Base-by-base conservation (phyloP, 495 filamentous ascomycete species). In the Pyrenopolyporus hunteri region DNA sequence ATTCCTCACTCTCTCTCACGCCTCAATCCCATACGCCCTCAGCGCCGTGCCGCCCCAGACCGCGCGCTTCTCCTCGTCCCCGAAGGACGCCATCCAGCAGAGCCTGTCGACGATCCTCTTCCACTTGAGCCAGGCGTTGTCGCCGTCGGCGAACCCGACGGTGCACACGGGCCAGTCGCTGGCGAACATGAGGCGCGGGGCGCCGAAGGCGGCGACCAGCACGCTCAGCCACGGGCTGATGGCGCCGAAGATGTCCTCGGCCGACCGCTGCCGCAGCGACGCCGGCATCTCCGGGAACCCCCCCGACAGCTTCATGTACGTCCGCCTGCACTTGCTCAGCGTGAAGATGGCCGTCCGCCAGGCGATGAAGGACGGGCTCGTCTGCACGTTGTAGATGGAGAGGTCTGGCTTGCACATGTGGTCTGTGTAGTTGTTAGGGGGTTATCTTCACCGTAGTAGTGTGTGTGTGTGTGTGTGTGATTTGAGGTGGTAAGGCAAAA, bases 141-240 rank as follows among this genome's bases (percentile, higher is more conserved):
- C 71, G 25, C 83, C 85, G 2, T 86, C 84, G 2, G n/a, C n/a
- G n/a, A n/a, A n/a, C n/a, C 82, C 81, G 14, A 89, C 66, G 59
- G 87, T 90, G 74, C 91, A 93, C 3, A 96, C 88, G 1, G 91
- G 92, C 92, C 92, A 97, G 69, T 96, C 91, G 43, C 87, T 91
- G 3, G 87, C 92, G 71, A 92, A 97, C 86, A 97, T 92, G 51
- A 92, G 80, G 42, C 90, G 76, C n/a, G 76, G 69, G 1, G 87
- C 73, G 5, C 86, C 84, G 70, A 96, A 96, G 2, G 80, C 77
- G 14, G 85, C 82, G 31, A 93, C 76, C 0, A 90, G 71, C 4
- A 83, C 81, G 39, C 83, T 80, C 0, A 92, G 77, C 87, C 89
- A 94, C 1, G 85, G 86, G 22, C 74, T 69, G 35, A 76, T 67